These are phyloP conservation scores for Primulina tabacum DNA, from an alignment of 257 asterid species.

Conservation along the genomic window DNA sequence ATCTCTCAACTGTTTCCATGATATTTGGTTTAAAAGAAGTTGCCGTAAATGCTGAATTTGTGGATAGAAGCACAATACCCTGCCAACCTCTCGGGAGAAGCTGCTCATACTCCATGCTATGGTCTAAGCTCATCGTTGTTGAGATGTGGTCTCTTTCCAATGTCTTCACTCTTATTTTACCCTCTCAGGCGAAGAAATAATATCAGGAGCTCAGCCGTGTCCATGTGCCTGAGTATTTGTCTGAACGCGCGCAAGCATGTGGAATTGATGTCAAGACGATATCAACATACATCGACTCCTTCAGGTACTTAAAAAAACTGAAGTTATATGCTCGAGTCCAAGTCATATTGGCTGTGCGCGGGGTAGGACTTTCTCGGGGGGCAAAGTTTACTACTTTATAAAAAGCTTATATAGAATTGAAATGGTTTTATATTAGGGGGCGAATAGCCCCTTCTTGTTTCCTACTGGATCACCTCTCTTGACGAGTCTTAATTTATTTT, in stretches of 20 bases:
- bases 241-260: constrained; percentile 60
- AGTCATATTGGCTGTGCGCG: no score
- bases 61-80: not conserved
- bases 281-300: constrained; percentile 77
- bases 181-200: constrained; percentile 78
- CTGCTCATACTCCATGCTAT: not conserved
- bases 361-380: no score
- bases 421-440: not conserved
- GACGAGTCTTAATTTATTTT: no score
- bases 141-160: not conserved
- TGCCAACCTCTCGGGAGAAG: not conserved
- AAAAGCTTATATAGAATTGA: no score
- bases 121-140: no score
- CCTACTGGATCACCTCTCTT: not conserved
- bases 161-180: constrained; percentile 4
- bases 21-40: not conserved
- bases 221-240: constrained; percentile 62
- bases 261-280: constrained; percentile 78
- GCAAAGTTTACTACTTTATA: not conserved
- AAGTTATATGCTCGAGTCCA: not conserved
- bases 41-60: not conserved
- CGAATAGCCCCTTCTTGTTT: not conserved
- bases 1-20: not conserved
- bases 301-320: constrained; percentile 44
- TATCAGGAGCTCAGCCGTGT: constrained; percentile 97